These are phyloP conservation scores for Zygotorulaspora sp. DNA, from an alignment of 805 yeast species.

Conservation along the genomic window DNA sequence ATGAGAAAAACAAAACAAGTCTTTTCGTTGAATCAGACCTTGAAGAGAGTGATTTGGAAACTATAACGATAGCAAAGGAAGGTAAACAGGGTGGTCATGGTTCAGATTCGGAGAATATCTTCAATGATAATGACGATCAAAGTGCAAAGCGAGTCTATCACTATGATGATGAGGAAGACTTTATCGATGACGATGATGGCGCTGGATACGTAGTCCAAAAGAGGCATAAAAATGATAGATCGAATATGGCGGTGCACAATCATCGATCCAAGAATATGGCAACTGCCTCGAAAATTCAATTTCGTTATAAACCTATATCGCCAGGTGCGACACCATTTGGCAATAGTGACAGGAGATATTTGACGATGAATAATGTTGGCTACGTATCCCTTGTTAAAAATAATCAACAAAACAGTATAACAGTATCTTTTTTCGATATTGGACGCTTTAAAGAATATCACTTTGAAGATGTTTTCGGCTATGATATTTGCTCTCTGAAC, in stretches of 20 bases:
- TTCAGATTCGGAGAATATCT: constrained; percentile 19
- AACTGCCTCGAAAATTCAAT: constrained; percentile 9
- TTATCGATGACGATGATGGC: constrained; percentile 62
- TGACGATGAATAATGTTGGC: constrained; percentile 77
- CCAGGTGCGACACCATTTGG: constrained; percentile 88
- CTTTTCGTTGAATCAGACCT: constrained; percentile 36
- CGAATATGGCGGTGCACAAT: background rate
- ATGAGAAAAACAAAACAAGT: constrained; percentile 14
- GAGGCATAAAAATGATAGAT: constrained; percentile 13
- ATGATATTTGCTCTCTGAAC: constrained; percentile 71
- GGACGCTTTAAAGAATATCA: constrained; percentile 74
- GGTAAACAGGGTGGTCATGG: constrained; percentile 19
- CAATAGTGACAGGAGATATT: constrained; percentile 59
- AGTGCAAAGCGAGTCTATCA: constrained; percentile 26
- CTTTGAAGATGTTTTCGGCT: constrained; percentile 68
- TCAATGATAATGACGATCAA: constrained; percentile 24
- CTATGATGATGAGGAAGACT: constrained; percentile 46
- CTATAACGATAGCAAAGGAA: constrained; percentile 15
- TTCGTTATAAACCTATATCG: constrained; percentile 59
- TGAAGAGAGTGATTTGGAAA: constrained; percentile 19
- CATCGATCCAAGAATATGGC: background rate
- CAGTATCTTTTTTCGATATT: constrained; percentile 81
- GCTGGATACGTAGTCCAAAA: constrained; percentile 40
- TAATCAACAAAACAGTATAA: constrained; percentile 59
- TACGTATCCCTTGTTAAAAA: constrained; percentile 74